These are phyloP conservation scores for Erythrophleum fordii DNA, from an alignment of 306 rosid genomes.

Conservation along the genomic window DNA sequence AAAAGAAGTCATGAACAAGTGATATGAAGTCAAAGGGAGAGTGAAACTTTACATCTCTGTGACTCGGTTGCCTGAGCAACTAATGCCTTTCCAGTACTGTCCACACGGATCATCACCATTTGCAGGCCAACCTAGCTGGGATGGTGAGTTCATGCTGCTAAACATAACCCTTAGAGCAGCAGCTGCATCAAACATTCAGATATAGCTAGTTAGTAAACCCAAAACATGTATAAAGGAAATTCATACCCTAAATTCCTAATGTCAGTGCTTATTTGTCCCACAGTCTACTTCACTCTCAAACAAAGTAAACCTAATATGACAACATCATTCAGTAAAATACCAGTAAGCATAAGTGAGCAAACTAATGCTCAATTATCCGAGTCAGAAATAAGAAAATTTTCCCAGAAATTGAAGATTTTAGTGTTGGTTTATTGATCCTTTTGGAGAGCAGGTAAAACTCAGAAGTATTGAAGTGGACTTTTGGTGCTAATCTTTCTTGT, in stretches of 20 bases:
- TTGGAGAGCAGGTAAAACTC: neutral
- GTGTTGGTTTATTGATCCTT: neutral
- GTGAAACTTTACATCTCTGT: constrained; percentile 70
- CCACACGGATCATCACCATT: constrained; percentile 86
- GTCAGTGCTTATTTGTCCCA: neutral
- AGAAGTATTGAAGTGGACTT: neutral
- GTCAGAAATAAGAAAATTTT: constrained; percentile 9
- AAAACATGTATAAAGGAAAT: constrained; percentile 28
- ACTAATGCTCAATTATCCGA: constrained; percentile 1
- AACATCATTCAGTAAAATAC: constrained; percentile 1
- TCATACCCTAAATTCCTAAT: constrained; percentile 3
- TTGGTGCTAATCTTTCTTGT: neutral
- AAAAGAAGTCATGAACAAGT: constrained; percentile 22
- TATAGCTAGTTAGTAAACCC: constrained; percentile 29
- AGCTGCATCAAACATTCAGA: constrained; percentile 53
- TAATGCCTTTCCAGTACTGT: constrained; percentile 87
- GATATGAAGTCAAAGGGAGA: constrained; percentile 26
- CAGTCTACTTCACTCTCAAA: constrained; percentile 21
- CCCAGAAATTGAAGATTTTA: neutral
- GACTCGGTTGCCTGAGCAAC: constrained; percentile 73
- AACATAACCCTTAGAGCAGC: constrained; percentile 60
- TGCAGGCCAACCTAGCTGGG: constrained; percentile 82
- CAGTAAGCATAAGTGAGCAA: neutral
- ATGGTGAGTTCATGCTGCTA: constrained; percentile 57
- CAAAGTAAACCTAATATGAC: constrained; percentile 7